Percentiles rank a stretch among this genome's conserved stretches.
Evolutionary conservation across 2,329 filamentous ascomycete genomes (phyloP).

Genomic region (Verticillium isaacii): DNA sequence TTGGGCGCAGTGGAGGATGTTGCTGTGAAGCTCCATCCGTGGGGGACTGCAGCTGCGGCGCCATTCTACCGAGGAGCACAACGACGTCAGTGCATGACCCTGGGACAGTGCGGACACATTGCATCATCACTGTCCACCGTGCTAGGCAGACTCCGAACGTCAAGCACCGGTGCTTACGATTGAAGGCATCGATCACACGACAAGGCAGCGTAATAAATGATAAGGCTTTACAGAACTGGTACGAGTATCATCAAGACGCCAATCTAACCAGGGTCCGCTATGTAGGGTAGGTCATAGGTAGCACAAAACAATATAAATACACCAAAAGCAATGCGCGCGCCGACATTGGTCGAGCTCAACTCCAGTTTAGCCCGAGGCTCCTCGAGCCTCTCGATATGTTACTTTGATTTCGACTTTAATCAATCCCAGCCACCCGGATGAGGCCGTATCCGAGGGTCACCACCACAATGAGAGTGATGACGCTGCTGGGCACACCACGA

Average conservation of each 20-base stretch:
- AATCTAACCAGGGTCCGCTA: not conserved
- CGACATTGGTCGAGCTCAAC: not conserved
- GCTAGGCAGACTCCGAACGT: not conserved
- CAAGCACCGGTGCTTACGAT: not conserved
- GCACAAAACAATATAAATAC: not conserved
- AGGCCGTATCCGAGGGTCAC: constrained; percentile 86
- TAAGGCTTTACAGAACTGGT: not conserved
- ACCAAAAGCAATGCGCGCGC: not conserved
- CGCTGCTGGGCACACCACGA: constrained; percentile 80
- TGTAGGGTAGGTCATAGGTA: not conserved
- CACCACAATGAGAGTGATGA: constrained; percentile 77
- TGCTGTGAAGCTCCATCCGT: not conserved
- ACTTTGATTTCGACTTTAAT: constrained; percentile 11
- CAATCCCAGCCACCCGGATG: constrained; percentile 71
- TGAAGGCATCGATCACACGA: too few relatives aligned
- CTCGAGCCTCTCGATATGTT: not conserved
- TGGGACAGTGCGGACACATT: not conserved
- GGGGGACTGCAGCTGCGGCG: not conserved
- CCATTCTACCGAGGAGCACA: not conserved
- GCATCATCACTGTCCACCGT: not conserved
- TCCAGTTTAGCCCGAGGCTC: not conserved
- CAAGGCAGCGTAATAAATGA: not conserved
- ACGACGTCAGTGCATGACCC: not conserved
- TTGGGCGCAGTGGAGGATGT: not conserved
- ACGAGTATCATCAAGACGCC: not conserved